Conservation (phyloP, 2,329 filamentous ascomycete species). For the Clarireedia hainanense region DNA sequence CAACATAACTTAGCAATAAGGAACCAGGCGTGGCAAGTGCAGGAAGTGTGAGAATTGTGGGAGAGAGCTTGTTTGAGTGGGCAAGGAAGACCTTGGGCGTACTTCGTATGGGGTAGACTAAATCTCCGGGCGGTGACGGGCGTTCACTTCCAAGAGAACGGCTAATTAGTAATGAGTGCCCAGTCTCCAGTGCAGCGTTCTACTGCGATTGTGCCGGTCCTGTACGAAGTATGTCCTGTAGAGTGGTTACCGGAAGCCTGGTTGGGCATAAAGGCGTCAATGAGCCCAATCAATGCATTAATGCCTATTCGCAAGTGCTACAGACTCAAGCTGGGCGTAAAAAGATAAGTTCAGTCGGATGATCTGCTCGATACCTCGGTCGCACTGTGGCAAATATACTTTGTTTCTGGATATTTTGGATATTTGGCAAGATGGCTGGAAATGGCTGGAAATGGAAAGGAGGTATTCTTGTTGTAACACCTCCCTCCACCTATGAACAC, state of each 20-base stretch:
- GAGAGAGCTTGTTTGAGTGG: not conserved
- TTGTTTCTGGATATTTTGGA: not conserved
- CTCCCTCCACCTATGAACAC: not conserved
- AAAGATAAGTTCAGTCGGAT: not conserved
- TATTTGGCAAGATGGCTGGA: not conserved
- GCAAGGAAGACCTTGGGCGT: constrained; percentile 1
- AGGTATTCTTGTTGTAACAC: not conserved
- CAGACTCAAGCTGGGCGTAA: not conserved
- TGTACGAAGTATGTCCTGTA: not conserved
- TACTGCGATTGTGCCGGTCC: no score
- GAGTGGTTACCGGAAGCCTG: not conserved
- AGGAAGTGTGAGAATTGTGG: not conserved
- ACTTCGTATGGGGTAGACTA: not conserved
- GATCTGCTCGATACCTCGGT: not conserved
- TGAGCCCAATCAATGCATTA: constrained; percentile 9
- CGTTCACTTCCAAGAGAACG: not conserved
- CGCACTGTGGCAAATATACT: not conserved
- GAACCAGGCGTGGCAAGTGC: constrained; percentile 3
- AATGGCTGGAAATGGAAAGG: not conserved
- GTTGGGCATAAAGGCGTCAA: constrained; percentile 8
- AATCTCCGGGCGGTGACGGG: constrained; percentile 5
- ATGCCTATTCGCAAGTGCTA: not conserved
- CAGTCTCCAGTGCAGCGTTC: not conserved
- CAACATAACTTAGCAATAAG: not conserved
- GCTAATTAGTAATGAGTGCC: not conserved